A percentile compares a stretch with the other conserved stretches of the same genome.
phyloP scores from a whole-genome alignment of 2,329 filamentous ascomycete species.

The Clarireedia homoeocarpa region DNA sequence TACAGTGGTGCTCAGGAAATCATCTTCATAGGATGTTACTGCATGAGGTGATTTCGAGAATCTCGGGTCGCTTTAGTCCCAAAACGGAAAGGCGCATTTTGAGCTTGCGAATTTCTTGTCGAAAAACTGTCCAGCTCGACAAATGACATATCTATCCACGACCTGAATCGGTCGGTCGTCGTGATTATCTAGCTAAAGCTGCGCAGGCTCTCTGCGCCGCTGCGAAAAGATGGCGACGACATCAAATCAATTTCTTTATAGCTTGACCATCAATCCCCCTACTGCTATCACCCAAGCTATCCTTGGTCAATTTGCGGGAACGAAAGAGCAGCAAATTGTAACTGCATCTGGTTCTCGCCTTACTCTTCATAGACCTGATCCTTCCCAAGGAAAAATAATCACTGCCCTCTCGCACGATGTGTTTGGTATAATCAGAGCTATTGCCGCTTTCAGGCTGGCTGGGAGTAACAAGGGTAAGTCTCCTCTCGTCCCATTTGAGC shows the following conservation, averaged over 20 bases:
- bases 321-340: slow-evolving; percentile 95
- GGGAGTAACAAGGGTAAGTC: slow-evolving; percentile 92
- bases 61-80: slow-evolving; percentile 6
- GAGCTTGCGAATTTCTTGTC: slow-evolving; percentile 7
- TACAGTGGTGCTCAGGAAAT: neutral
- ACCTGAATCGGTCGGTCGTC: neutral
- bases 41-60: slow-evolving; percentile 6
- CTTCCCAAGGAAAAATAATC: slow-evolving; percentile 75
- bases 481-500: slow-evolving; percentile 34
- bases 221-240: slow-evolving; percentile 75
- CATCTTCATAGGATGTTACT: neutral
- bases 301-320: slow-evolving; percentile 90
- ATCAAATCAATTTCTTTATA: slow-evolving; percentile 98
- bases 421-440: slow-evolving; percentile 87
- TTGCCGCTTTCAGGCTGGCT: slow-evolving; percentile 84
- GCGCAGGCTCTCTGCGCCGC: slow-evolving; percentile 25
- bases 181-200: slow-evolving; percentile 11
- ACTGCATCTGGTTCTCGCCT: slow-evolving; percentile 87
- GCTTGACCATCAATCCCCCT: slow-evolving; percentile 87
- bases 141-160: slow-evolving; percentile 8
- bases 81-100: slow-evolving; percentile 9
- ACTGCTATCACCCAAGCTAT: slow-evolving; percentile 86
- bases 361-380: slow-evolving; percentile 78
- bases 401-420: slow-evolving; percentile 86
- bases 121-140: slow-evolving; percentile 13